phyloP scores from a whole-genome alignment of 1,284 basidiomycete genomes.

The Schizopora paradoxa region DNA sequence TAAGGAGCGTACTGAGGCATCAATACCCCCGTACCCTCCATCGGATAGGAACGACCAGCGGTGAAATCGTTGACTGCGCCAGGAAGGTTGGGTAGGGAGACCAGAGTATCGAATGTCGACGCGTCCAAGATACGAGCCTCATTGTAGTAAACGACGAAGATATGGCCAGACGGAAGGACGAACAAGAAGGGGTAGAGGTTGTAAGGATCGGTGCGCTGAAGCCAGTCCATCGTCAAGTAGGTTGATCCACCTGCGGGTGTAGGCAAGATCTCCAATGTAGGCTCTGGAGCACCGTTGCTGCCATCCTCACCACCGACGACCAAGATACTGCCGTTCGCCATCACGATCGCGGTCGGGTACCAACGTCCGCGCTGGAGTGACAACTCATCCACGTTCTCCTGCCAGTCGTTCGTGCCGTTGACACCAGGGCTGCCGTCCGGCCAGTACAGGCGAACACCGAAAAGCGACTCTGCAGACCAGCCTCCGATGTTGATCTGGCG shows the following conservation, averaged over 20 bases:
- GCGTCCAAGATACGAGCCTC: slow-evolving; percentile 73
- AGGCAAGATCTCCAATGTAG: slow-evolving; percentile 59
- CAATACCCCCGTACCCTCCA: slow-evolving; percentile 64
- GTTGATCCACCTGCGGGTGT: slow-evolving; percentile 39
- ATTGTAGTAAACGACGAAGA: slow-evolving; percentile 73
- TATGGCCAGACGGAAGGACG: slow-evolving; percentile 55
- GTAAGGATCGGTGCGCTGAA: slow-evolving; percentile 62
- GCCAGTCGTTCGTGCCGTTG: slow-evolving; percentile 64
- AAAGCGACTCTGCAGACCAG: slow-evolving; percentile 58
- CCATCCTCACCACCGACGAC: slow-evolving; percentile 70
- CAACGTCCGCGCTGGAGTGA: slow-evolving; percentile 56
- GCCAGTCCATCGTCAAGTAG: slow-evolving; percentile 37
- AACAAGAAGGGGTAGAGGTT: slow-evolving; percentile 75
- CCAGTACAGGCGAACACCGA: slow-evolving; percentile 60
- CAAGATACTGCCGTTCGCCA: slow-evolving; percentile 65
- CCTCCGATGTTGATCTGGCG: slow-evolving; percentile 69
- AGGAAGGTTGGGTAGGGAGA: slow-evolving; percentile 63
- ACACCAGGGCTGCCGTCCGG: slow-evolving; percentile 53
- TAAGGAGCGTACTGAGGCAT: slow-evolving; percentile 68
- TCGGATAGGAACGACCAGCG: slow-evolving; percentile 71
- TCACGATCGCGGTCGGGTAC: slow-evolving; percentile 63
- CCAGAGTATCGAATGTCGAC: slow-evolving; percentile 53
- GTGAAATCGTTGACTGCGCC: slow-evolving; percentile 69
- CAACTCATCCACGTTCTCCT: slow-evolving; percentile 50
- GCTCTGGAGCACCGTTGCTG: slow-evolving; percentile 59